Base-by-base conservation (phyloP, 805 yeast species). In the Monosporozyma unispora region DNA sequence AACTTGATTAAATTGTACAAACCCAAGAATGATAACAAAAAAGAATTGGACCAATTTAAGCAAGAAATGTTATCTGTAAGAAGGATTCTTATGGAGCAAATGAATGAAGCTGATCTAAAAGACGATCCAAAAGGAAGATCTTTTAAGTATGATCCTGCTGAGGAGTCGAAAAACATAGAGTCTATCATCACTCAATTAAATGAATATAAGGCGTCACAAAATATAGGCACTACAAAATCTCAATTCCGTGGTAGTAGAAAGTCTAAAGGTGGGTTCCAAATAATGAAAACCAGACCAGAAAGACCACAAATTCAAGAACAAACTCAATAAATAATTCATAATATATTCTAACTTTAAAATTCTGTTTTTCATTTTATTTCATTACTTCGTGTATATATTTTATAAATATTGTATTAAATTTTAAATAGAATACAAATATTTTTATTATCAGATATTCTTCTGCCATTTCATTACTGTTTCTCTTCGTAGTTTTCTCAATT, bases 1-100 rank as follows among this genome's bases (percentile, higher is more conserved):
- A 62, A 62, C 44, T 45, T 64, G 42, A 49, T 52, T 33, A 66
- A 60, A 40, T 51, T 59, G 49, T 31, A 51, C 3, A 31, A 49
- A 16, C 58, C 52, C 40, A 59, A 56, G 47, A 22, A 52, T 3
- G 49, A 46, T 16, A 58, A 56, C 4, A 8, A 10, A 18, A 28
- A 14, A 18, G 6, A 14, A 12, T 2, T 42, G 25, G 25, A n/a
- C 4, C 54, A 51, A 19, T 51, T 60, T 33, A 41, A 40, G 12
- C 19, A 46, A 2, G 66, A 62, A 40, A 45, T 45, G 27, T 45
- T 45, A 12, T n/a, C 18, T 3, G 35, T 52, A 16, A 50, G 49
- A 29, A 48, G 39, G 22, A 39, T 38, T 22, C 33, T 50, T 23
- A 46, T 14, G 22, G 49, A 42, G 19, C 44, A 50, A 35, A 31